Percentiles rank a stretch among this genome's conserved stretches.
Conservation (phyloP, 164 flowering plant species). For the Magnolia kwangsiensis region DNA sequence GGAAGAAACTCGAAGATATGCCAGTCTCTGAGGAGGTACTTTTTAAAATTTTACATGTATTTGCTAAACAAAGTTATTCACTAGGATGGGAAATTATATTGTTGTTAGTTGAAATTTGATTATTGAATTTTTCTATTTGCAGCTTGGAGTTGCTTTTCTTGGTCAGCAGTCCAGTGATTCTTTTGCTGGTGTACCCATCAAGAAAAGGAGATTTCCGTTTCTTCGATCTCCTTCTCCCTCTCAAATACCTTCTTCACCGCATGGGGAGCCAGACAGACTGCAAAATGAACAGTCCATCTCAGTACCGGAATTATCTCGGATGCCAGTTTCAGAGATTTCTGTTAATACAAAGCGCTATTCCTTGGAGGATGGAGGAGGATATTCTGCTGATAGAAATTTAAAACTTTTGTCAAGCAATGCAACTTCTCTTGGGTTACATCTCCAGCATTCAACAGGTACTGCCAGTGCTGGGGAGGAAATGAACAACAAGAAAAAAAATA, state of each 20-base stretch:
- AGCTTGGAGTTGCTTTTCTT: conserved; percentile 32
- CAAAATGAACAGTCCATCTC: conserved; percentile 21
- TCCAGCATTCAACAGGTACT: conserved; percentile 3
- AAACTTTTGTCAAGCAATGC: conserved; percentile 11
- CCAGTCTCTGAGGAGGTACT: conserved; percentile 4
- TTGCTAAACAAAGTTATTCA: neutral
- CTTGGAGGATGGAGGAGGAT: conserved; percentile 13
- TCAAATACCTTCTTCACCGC: conserved; percentile 17
- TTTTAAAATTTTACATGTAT: neutral
- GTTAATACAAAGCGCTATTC: conserved; percentile 10
- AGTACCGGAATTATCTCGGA: conserved; percentile 5
- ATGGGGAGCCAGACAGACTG: conserved; percentile 15
- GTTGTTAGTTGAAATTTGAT: neutral
- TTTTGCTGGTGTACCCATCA: conserved; percentile 50
- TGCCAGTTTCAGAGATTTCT: conserved; percentile 19
- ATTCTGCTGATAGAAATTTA: conserved; percentile 12
- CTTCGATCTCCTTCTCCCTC: conserved; percentile 35
- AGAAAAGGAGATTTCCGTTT: conserved; percentile 50
- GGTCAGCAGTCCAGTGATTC: conserved; percentile 33
- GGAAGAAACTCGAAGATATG: neutral
- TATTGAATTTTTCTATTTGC: conserved; percentile 25
- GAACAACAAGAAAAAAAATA: conserved; percentile 4
- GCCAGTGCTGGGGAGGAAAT: conserved; percentile 18
- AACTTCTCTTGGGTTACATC: conserved; percentile 6
- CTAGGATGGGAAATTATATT: neutral